A percentile compares a stretch with the other conserved stretches of the same genome.
Conservation (phyloP, 176 grass and related monocot species). For the Secale cereale region DNA sequence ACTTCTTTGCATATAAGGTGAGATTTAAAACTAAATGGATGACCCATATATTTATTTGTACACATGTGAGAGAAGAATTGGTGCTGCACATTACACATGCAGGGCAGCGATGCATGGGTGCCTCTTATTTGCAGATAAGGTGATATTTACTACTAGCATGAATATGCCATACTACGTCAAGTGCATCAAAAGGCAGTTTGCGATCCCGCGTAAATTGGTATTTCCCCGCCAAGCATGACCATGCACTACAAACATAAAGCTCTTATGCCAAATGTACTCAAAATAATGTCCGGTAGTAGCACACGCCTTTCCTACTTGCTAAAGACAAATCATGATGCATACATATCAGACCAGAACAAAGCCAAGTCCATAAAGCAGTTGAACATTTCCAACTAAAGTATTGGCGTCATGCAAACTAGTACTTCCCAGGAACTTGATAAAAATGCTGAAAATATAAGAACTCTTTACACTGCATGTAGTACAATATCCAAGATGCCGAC, state of each 20-base stretch:
- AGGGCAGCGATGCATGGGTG: too few species aligned
- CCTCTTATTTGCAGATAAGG: not conserved
- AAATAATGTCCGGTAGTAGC: not conserved
- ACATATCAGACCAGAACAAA: not conserved
- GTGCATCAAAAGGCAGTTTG: not conserved
- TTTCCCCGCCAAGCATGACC: not conserved
- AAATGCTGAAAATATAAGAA: not conserved
- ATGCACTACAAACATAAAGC: not conserved
- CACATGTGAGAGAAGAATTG: not conserved
- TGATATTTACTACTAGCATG: not conserved
- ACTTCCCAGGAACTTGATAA: not conserved
- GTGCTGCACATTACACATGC: not conserved
- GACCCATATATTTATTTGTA: not conserved
- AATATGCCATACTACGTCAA: not conserved
- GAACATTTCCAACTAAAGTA: not conserved
- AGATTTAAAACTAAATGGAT: too few species aligned
- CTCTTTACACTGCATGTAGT: not conserved
- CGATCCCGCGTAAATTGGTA: not conserved
- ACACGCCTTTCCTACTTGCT: not conserved
- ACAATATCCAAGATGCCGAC: not conserved
- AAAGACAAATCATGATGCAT: not conserved
- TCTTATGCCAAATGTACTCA: not conserved
- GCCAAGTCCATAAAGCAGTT: not conserved
- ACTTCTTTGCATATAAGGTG: too few species aligned
- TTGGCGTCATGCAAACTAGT: not conserved